These are phyloP conservation scores for Neurospora africana DNA, from an alignment of 495 filamentous ascomycete species.

Conservation along the genomic window DNA sequence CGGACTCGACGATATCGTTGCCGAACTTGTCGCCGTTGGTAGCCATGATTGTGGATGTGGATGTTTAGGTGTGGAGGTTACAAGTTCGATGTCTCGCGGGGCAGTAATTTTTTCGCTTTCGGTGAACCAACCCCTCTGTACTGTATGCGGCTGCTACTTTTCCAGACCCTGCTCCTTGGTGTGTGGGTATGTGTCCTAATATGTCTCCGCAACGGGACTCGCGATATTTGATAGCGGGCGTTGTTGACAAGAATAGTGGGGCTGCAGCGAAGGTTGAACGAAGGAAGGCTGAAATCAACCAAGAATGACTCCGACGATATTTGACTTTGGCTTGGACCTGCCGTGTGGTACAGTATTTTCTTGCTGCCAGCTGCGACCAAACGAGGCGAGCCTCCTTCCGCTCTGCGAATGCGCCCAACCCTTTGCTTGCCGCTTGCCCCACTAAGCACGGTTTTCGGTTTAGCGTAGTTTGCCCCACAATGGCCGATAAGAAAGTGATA, in stretches of 20 bases:
- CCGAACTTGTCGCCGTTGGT: conserved; percentile 38
- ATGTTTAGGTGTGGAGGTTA: neutral
- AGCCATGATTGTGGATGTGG: conserved; percentile 25
- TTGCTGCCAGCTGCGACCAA: conserved; percentile 8
- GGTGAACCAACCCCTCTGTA: conserved; percentile 8
- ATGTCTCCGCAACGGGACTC: neutral
- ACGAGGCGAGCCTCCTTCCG: neutral
- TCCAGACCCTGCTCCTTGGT: neutral
- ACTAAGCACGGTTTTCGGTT: conserved; percentile 1
- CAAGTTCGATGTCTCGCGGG: conserved; percentile 10
- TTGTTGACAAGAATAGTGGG: neutral
- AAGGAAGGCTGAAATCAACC: neutral
- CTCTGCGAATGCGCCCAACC: neutral
- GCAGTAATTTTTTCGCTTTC: conserved; percentile 13
- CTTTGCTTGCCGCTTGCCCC: neutral
- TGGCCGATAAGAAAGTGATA: conserved; percentile 15
- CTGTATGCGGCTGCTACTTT: neutral
- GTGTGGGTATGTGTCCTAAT: neutral
- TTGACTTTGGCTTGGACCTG: conserved; percentile 9
- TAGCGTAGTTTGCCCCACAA: conserved; percentile 15
- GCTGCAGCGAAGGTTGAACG: neutral
- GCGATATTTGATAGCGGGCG: neutral
- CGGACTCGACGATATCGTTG: conserved; percentile 36
- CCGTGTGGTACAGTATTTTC: conserved; percentile 13
- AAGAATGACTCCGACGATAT: conserved; percentile 17